phyloP scores from a whole-genome alignment of 805 yeast species.

The Hanseniaspora mollemarum region DNA sequence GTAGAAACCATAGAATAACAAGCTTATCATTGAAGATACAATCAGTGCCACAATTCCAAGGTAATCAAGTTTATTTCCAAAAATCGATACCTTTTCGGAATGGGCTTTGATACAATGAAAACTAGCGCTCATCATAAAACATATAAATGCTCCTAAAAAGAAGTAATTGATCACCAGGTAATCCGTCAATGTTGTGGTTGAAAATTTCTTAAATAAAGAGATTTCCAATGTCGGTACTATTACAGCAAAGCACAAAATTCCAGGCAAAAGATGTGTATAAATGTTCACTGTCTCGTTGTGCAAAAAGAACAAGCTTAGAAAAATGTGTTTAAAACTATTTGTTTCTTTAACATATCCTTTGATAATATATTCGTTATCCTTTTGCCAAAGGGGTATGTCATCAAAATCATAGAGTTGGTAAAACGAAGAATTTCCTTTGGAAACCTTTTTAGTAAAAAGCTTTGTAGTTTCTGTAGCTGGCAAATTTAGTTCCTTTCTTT shows the following conservation, averaged over 20 bases:
- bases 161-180: constrained; percentile 28
- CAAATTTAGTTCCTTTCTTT: background rate
- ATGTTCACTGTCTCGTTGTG: constrained; percentile 70
- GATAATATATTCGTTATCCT: constrained; percentile 53
- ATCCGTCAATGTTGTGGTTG: constrained; percentile 35
- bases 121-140: constrained; percentile 51
- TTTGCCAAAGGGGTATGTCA: constrained; percentile 62
- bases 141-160: constrained; percentile 45
- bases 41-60: constrained; percentile 62
- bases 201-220: constrained; percentile 31
- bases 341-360: constrained; percentile 55
- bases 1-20: constrained; percentile 38
- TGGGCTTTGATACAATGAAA: constrained; percentile 61
- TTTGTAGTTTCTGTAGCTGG: background rate
- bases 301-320: constrained; percentile 41
- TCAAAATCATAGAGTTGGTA: constrained; percentile 25
- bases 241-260: constrained; percentile 21
- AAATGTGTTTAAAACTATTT: constrained; percentile 35
- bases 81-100: constrained; percentile 40
- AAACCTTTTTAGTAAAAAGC: too few relatives aligned
- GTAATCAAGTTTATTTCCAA: constrained; percentile 65
- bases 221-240: constrained; percentile 22
- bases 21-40: constrained; percentile 47
- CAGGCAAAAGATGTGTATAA: constrained; percentile 50
- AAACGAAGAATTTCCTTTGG: too few relatives aligned